Percentiles rank a stretch among this genome's conserved stretches.
Evolutionary conservation across 2,329 filamentous ascomycete species (phyloP).

Genomic region (Hymenoscyphus occultus): DNA sequence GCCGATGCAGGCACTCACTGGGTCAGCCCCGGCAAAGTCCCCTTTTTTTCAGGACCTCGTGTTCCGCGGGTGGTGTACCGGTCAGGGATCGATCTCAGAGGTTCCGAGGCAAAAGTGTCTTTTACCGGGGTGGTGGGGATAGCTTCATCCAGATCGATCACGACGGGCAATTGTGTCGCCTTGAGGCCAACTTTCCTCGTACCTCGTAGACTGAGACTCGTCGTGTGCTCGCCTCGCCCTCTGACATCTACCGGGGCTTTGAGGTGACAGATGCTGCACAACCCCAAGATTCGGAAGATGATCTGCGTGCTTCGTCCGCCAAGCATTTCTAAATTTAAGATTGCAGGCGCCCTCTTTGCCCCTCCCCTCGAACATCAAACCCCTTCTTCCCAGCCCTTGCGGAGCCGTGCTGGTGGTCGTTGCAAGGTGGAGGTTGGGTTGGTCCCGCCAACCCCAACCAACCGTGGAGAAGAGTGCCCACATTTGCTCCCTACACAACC

Average conservation of each 20-base stretch:
- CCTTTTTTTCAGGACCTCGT: background rate
- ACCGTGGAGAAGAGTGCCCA: background rate
- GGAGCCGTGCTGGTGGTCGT: background rate
- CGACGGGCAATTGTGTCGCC: background rate
- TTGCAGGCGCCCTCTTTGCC: constrained; percentile 2
- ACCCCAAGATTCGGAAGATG: constrained; percentile 20
- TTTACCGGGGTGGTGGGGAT: background rate
- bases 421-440: background rate
- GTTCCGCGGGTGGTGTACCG: background rate
- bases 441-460: background rate
- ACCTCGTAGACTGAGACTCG: too few relatives aligned
- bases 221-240: background rate
- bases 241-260: background rate
- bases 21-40: background rate
- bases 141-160: background rate
- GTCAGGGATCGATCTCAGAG: background rate
- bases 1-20: background rate
- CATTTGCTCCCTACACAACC: background rate
- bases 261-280: background rate
- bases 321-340: constrained; percentile 19
- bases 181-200: background rate
- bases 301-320: constrained; percentile 10
- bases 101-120: background rate
- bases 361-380: background rate
- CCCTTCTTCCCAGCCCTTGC: background rate